These are phyloP conservation scores for Aspergillus alliaceus DNA, from an alignment of 2,329 filamentous ascomycete genomes.

Conservation along the genomic window DNA sequence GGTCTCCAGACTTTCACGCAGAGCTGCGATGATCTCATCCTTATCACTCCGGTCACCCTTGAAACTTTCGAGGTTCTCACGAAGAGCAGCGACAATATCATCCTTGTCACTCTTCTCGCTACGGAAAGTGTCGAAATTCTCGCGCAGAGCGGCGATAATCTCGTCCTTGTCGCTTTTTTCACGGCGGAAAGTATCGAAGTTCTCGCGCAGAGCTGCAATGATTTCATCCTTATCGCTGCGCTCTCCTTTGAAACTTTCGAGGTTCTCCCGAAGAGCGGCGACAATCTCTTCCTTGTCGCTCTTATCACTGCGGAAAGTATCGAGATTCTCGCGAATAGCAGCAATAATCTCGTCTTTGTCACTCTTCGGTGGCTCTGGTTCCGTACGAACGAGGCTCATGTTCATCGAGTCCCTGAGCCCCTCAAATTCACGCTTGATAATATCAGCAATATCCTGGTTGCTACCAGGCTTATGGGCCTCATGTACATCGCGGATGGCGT, in stretches of 20 bases:
- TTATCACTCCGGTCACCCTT: slow-evolving; percentile 41
- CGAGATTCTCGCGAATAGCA: slow-evolving; percentile 44
- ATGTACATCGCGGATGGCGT: slow-evolving; percentile 55
- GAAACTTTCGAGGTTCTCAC: slow-evolving; percentile 42
- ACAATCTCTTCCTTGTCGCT: slow-evolving; percentile 64
- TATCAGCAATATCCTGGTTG: slow-evolving; percentile 35
- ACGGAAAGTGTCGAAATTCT: slow-evolving; percentile 43
- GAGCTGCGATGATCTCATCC: slow-evolving; percentile 69
- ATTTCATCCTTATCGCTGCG: slow-evolving; percentile 61
- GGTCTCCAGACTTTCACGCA: slow-evolving; percentile 50
- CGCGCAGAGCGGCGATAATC: slow-evolving; percentile 56
- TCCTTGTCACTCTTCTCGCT: slow-evolving; percentile 55
- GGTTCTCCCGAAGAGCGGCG: slow-evolving; percentile 60
- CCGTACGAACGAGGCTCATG: slow-evolving; percentile 35
- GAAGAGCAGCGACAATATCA: slow-evolving; percentile 71
- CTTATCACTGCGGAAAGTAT: slow-evolving; percentile 50
- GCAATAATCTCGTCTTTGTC: slow-evolving; percentile 67
- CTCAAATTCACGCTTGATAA: slow-evolving; percentile 62
- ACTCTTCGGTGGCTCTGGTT: slow-evolving; percentile 34
- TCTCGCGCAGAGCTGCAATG: slow-evolving; percentile 63
- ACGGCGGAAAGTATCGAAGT: slow-evolving; percentile 37
- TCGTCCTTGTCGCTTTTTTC: slow-evolving; percentile 61
- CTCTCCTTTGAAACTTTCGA: slow-evolving; percentile 17
- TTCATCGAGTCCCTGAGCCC: slow-evolving; percentile 54
- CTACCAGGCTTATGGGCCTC: slow-evolving; percentile 32